Base-by-base conservation (phyloP, 2,329 filamentous ascomycete species). In the Sporothrix luriei region DNA sequence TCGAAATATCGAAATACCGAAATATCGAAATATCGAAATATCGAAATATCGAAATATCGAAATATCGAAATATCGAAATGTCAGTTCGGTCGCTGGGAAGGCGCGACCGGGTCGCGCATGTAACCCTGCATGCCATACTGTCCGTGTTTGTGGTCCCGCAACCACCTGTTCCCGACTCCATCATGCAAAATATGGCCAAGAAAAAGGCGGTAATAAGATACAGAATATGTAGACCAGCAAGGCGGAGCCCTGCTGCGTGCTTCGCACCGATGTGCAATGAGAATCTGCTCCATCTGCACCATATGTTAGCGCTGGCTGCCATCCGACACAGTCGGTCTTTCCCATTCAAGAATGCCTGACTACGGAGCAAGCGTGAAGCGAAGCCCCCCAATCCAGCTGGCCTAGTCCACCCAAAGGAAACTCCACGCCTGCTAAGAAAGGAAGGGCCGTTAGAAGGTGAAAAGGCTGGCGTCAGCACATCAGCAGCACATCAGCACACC, bases 341-440 rank as follows among this genome's bases (percentile, higher is more conserved):
- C 65, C 48, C 33, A 38, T 66, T 64, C 51, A 61, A 70, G 65
- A 70, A 57, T 29, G 65, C 69, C 69, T 66, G 61, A 43, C 68
- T 55, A 69, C 48, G 57, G 67, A 62, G 55, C n/a, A 29, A 48
- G 29, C 43, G 33, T 38, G 67, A 55, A 43, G 65, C 69, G 65
- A 70, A 68, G 69, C 69, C 69, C 40, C 69, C 55, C 57, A 5
- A 19, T 33, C 49, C 69, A 70, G 69, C 69, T 70, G 69, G 69
- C 10, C 69, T 40, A 68, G 69, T 48, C 69, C 64, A 67, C 54
- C 64, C 48, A 43, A 49, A 55, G 14, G 16, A 26, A 62, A 62
- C 43, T 29, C 55, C 66, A 40, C 33, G 40, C 59, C 38, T 48
- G 24, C 59, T 33, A 33, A 14, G 61, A 33, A 62, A 11, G 29